Percentiles rank a stretch among this genome's conserved stretches.
Conservation (phyloP, 2,329 filamentous ascomycete species). For the Epicoccum sorghinum region DNA sequence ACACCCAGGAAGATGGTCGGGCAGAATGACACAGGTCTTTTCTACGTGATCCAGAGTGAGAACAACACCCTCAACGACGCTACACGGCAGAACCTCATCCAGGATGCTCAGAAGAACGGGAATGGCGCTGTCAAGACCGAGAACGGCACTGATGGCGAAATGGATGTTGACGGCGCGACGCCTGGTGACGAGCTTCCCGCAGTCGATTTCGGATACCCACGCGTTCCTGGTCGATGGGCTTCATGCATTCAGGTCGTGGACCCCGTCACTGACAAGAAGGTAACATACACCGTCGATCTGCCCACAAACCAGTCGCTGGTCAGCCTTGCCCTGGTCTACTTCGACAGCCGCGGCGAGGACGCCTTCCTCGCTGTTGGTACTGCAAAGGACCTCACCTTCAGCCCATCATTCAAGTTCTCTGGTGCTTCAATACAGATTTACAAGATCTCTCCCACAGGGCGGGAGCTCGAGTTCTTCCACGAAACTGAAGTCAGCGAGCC, state of each 20-base stretch:
- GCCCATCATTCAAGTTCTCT: conserved; percentile 67
- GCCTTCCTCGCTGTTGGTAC: conserved; percentile 93
- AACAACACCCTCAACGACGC: conserved; percentile 86
- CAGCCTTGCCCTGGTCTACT: conserved; percentile 82
- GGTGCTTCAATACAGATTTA: conserved; percentile 92
- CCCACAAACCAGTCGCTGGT: conserved; percentile 91
- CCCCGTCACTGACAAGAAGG: conserved; percentile 70
- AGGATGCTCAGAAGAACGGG: conserved; percentile 61
- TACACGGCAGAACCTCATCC: conserved; percentile 75
- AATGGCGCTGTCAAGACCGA: conserved; percentile 41
- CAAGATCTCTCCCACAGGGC: conserved; percentile 84
- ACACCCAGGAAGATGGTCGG: conserved; percentile 88
- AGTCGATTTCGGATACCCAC: conserved; percentile 87
- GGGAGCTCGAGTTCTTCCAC: conserved; percentile 89
- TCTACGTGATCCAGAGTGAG: conserved; percentile 93
- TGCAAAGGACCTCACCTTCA: conserved; percentile 84
- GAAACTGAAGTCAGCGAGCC: conserved; percentile 93
- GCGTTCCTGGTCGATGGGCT: conserved; percentile 85
- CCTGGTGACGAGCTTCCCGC: conserved; percentile 67
- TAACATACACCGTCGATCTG: conserved; percentile 80
- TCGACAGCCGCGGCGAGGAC: conserved; percentile 82
- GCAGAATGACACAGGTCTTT: conserved; percentile 85
- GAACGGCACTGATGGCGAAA: conserved; percentile 40
- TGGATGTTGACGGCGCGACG: conserved; percentile 25
- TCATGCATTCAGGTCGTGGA: conserved; percentile 95